These are phyloP conservation scores for Sesbania bispinosa DNA, from an alignment of 306 rosid genomes.

Conservation along the genomic window DNA sequence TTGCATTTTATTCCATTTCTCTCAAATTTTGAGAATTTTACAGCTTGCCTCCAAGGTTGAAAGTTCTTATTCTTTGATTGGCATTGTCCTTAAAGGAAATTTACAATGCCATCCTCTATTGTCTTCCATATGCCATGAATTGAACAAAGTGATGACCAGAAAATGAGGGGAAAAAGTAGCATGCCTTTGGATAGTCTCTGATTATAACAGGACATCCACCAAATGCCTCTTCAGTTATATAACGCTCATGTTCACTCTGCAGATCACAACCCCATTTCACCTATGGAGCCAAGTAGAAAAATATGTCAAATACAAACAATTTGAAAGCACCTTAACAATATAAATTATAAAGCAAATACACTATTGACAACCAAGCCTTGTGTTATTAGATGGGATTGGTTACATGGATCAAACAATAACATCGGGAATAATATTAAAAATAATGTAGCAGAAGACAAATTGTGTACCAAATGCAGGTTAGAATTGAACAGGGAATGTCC, in stretches of 20 bases:
- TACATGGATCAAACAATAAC: neutral
- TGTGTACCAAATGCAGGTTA: neutral
- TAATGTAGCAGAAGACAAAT: neutral
- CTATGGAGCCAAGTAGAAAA: conserved; percentile 34
- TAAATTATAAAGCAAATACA: conserved; percentile 9
- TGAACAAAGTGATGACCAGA: neutral
- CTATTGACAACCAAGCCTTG: neutral
- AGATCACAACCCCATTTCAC: conserved; percentile 97
- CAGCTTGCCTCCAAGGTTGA: neutral
- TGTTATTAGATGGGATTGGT: neutral
- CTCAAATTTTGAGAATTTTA: neutral
- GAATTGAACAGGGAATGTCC: neutral
- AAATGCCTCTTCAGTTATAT: conserved; percentile 85
- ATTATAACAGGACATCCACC: conserved; percentile 86
- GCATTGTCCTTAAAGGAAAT: neutral
- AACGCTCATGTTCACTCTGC: conserved; percentile 97
- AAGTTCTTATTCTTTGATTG: neutral
- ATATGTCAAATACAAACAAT: conserved; percentile 12
- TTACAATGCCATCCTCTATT: conserved; percentile 2
- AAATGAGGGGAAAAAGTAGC: conserved; percentile 23
- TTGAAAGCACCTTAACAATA: conserved; percentile 3
- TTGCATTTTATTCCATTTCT: neutral
- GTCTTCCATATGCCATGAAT: neutral
- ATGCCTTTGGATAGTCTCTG: conserved; percentile 95
- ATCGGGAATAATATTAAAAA: neutral